Percentiles rank a stretch among this genome's conserved stretches.
These are phyloP conservation scores for Cryptococcus depauperatus DNA, from an alignment of 1,284 basidiomycete genomes.

Conservation along the genomic window DNA sequence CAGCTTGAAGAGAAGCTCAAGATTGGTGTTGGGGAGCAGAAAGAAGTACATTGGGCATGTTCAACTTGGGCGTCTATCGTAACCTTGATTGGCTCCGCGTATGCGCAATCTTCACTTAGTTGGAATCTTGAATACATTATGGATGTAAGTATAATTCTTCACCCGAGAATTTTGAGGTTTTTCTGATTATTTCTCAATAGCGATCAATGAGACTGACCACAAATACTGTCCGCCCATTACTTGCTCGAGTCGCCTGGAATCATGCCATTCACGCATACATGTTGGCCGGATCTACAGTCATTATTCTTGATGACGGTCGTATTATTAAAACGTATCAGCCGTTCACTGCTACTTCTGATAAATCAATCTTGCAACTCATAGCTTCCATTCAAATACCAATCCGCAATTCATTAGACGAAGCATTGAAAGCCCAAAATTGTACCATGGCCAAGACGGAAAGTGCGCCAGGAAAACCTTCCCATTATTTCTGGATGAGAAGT, in stretches of 20 bases:
- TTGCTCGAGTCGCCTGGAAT: conserved; percentile 39
- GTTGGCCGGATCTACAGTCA: conserved; percentile 17
- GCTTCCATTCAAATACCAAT: conserved; percentile 23
- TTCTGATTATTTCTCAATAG: conserved; percentile 6
- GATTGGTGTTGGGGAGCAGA: conserved; percentile 24
- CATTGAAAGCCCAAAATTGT: neutral
- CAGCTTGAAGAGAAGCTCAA: conserved; percentile 27
- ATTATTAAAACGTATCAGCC: conserved; percentile 29
- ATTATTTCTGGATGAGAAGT: conserved; percentile 24
- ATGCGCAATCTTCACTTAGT: conserved; percentile 21
- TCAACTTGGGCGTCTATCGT: conserved; percentile 39
- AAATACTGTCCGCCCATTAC: conserved; percentile 26
- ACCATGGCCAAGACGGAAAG: conserved; percentile 5
- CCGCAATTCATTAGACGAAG: conserved; percentile 15
- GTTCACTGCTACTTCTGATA: conserved; percentile 22
- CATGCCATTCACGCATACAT: conserved; percentile 43
- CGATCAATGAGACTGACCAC: conserved; percentile 29
- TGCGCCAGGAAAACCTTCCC: neutral
- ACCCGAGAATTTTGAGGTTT: neutral
- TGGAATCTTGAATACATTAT: conserved; percentile 37
- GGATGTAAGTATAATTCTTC: conserved; percentile 29
- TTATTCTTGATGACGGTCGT: conserved; percentile 16
- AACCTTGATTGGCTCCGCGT: conserved; percentile 37
- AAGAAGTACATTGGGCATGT: conserved; percentile 40
- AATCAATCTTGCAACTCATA: conserved; percentile 1